Evolutionary conservation across 805 yeast genomes (phyloP).

Genomic region (Komagataella populi): DNA sequence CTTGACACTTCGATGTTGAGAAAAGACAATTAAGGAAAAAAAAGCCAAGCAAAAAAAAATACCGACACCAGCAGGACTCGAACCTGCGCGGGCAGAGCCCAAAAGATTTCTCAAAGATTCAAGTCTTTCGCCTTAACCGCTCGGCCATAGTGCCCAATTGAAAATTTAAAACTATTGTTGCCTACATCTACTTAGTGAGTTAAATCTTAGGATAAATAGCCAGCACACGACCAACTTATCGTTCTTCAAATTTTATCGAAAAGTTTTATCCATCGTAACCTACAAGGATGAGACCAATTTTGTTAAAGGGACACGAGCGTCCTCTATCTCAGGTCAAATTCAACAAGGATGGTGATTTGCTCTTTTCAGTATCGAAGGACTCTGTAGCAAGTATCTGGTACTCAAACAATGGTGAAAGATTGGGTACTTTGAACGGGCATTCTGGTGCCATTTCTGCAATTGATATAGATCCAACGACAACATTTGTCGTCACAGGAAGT

Average conservation of each 20-base stretch:
- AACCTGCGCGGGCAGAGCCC: constrained; percentile 3
- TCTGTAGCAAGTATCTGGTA: constrained; percentile 85
- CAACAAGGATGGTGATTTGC: constrained; percentile 89
- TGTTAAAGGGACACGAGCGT: constrained; percentile 93
- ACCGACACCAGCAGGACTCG: constrained; percentile 2
- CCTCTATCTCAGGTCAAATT: constrained; percentile 92
- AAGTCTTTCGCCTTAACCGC: constrained; percentile 3
- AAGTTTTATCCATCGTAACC: background rate
- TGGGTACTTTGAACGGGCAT: constrained; percentile 86
- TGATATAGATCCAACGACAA: constrained; percentile 65
- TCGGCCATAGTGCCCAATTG: constrained; percentile 1
- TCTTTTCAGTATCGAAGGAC: constrained; percentile 89
- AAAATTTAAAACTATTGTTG: too few species aligned
- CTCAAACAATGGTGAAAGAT: constrained; percentile 89
- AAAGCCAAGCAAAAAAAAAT: background rate
- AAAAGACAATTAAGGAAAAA: background rate
- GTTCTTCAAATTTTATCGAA: background rate
- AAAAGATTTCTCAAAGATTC: constrained; percentile 1
- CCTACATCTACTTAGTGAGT: background rate
- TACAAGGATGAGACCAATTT: constrained; percentile 43
- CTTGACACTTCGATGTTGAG: too few species aligned
- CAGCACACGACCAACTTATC: background rate
- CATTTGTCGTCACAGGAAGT: constrained; percentile 71
- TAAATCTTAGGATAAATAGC: background rate
- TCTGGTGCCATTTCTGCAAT: constrained; percentile 92